Percentiles rank a stretch among this genome's conserved stretches.
Evolutionary conservation across 192 early-diverging fungal genomes (phyloP).

Genomic region (Mortierella alpina): DNA sequence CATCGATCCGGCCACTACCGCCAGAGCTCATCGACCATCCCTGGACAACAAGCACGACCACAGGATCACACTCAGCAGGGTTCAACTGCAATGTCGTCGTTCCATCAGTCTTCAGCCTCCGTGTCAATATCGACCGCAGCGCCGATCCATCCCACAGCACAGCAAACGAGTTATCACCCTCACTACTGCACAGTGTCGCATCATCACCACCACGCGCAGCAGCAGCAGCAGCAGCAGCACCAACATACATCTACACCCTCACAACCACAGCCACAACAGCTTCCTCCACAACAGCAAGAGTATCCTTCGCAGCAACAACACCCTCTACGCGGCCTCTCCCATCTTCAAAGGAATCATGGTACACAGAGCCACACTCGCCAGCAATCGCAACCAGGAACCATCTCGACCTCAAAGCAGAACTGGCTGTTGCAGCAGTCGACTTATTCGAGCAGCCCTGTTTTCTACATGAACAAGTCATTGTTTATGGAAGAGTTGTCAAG

Average conservation of each 20-base stretch:
- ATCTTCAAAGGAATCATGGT: background rate
- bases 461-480: slow-evolving; percentile 51
- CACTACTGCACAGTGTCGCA: slow-evolving; percentile 32
- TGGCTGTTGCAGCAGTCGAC: slow-evolving; percentile 40
- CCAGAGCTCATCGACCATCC: slow-evolving; percentile 28
- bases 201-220: slow-evolving; percentile 15
- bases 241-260: slow-evolving; percentile 5
- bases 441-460: slow-evolving; percentile 17
- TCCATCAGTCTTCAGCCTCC: background rate
- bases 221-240: slow-evolving; percentile 3
- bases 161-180: slow-evolving; percentile 24
- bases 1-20: slow-evolving; percentile 19
- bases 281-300: background rate
- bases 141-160: slow-evolving; percentile 21
- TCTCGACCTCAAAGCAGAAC: slow-evolving; percentile 35
- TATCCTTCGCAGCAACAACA: slow-evolving; percentile 21
- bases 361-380: slow-evolving; percentile 21
- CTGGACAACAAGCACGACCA: slow-evolving; percentile 17
- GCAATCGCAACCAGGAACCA: slow-evolving; percentile 34
- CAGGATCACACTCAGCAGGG: slow-evolving; percentile 27
- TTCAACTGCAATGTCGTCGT: background rate
- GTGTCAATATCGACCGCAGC: background rate
- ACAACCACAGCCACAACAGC: slow-evolving; percentile 1
- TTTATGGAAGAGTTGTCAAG: slow-evolving; percentile 51
- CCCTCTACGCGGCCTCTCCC: background rate